Percentiles rank a stretch among this genome's conserved stretches.
phyloP scores from a whole-genome alignment of 805 yeast species.

The Metschnikowia kunwiensis region DNA sequence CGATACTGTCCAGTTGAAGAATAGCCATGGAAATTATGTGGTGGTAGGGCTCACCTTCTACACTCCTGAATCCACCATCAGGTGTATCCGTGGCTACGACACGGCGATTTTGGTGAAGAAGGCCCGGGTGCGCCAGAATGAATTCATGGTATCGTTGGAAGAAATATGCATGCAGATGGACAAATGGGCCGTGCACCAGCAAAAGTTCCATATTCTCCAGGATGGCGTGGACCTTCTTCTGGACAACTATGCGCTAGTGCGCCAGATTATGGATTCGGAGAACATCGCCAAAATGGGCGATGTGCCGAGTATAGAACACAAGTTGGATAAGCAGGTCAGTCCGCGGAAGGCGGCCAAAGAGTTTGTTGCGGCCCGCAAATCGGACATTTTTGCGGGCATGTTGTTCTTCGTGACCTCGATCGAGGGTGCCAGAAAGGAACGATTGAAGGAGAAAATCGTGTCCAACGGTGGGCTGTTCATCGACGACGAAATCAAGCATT shows the following conservation, averaged over 20 bases:
- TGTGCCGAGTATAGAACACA: conserved; percentile 1
- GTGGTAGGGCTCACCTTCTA: conserved; percentile 45
- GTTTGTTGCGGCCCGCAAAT: background rate
- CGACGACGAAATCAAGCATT: conserved; percentile 34
- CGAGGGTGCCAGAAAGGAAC: conserved; percentile 30
- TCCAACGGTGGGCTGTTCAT: conserved; percentile 41
- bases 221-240: conserved; percentile 22
- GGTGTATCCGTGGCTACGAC: conserved; percentile 63
- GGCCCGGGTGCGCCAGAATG: conserved; percentile 9
- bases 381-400: conserved; percentile 16
- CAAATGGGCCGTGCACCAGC: conserved; percentile 41
- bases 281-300: background rate
- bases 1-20: conserved; percentile 43
- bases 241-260: conserved; percentile 13
- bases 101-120: conserved; percentile 37
- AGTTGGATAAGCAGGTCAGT: conserved; percentile 4
- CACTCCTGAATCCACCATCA: conserved; percentile 26
- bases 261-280: conserved; percentile 1
- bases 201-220: conserved; percentile 22
- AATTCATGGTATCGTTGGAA: conserved; percentile 25
- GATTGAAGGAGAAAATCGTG: conserved; percentile 34
- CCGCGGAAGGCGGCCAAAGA: conserved; percentile 5
- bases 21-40: conserved; percentile 28
- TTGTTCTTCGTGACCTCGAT: conserved; percentile 38
- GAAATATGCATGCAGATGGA: conserved; percentile 38